These are phyloP conservation scores for Angomonas deanei DNA, from an alignment of 208 protist genomes.

Conservation along the genomic window DNA sequence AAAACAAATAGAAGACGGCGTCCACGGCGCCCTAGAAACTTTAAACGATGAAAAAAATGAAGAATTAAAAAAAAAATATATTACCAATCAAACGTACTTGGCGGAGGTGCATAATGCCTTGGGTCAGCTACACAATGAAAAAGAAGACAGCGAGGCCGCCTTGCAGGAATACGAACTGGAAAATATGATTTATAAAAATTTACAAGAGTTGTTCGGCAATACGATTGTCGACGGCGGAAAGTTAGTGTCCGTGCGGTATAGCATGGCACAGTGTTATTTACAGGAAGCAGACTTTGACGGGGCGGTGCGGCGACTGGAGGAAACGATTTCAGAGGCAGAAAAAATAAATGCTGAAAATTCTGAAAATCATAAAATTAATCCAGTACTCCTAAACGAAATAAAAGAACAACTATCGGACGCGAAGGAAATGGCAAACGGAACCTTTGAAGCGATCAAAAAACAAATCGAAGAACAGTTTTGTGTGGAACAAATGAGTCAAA, in stretches of 20 bases:
- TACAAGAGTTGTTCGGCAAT: constrained; percentile 29
- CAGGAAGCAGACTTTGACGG: constrained; percentile 83
- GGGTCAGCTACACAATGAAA: constrained; percentile 69
- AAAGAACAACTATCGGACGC: constrained; percentile 72
- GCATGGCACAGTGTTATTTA: constrained; percentile 81
- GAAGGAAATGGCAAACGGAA: constrained; percentile 57
- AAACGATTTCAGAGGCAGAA: constrained; percentile 48
- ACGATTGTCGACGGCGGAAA: constrained; percentile 34
- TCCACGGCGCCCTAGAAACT: background rate
- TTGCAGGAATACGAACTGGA: constrained; percentile 81
- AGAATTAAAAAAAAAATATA: background rate
- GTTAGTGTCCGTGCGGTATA: constrained; percentile 63
- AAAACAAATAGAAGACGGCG: constrained; percentile 16
- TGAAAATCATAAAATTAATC: constrained; percentile 24
- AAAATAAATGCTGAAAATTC: background rate
- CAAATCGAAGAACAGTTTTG: constrained; percentile 46
- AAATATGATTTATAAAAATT: constrained; percentile 65
- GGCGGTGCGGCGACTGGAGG: constrained; percentile 59
- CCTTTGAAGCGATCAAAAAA: constrained; percentile 37
- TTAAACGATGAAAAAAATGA: background rate
- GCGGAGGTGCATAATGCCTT: constrained; percentile 84
- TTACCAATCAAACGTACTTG: constrained; percentile 6
- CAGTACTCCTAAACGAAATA: constrained; percentile 55
- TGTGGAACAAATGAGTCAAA: constrained; percentile 21
- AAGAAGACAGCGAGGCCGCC: constrained; percentile 72